Conservation (phyloP, 2,329 filamentous ascomycete genomes). For the Sarocladium kiliense region DNA sequence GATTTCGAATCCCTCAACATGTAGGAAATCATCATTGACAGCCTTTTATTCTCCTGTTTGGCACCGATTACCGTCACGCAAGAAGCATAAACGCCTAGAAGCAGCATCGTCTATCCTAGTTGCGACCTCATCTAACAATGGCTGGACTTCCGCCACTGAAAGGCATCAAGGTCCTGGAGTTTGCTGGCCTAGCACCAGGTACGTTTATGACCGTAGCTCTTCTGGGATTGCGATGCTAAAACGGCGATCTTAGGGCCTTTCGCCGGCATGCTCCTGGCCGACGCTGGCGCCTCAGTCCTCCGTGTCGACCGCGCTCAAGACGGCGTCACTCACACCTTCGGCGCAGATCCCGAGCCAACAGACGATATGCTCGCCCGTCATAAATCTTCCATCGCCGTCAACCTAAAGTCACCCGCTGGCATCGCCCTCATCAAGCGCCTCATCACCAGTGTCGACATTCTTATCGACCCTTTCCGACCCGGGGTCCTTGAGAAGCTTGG, state of each 20-base stretch:
- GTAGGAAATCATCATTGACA: neutral
- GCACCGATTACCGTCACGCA: no score
- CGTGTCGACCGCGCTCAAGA: conserved; percentile 68
- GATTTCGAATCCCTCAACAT: neutral
- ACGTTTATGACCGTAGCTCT: conserved; percentile 6
- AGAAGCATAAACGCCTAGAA: no score
- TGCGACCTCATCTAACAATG: conserved; percentile 16
- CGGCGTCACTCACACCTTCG: conserved; percentile 31
- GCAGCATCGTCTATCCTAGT: neutral
- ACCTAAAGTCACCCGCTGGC: conserved; percentile 67
- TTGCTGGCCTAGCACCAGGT: conserved; percentile 61
- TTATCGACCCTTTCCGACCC: conserved; percentile 92
- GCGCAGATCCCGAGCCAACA: conserved; percentile 38
- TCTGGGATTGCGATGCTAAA: neutral
- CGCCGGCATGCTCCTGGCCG: conserved; percentile 80
- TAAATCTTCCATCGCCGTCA: conserved; percentile 74
- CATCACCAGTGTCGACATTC: conserved; percentile 66
- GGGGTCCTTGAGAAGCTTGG: conserved; percentile 83
- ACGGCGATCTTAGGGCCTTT: conserved; percentile 63
- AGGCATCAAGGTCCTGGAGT: conserved; percentile 53
- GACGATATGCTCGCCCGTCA: conserved; percentile 71
- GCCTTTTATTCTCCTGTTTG: no score
- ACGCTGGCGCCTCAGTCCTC: conserved; percentile 82
- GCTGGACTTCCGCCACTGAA: conserved; percentile 30
- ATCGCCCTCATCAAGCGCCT: conserved; percentile 62